phyloP scores from a whole-genome alignment of 495 filamentous ascomycete genomes.

The Lepraria neglecta region DNA sequence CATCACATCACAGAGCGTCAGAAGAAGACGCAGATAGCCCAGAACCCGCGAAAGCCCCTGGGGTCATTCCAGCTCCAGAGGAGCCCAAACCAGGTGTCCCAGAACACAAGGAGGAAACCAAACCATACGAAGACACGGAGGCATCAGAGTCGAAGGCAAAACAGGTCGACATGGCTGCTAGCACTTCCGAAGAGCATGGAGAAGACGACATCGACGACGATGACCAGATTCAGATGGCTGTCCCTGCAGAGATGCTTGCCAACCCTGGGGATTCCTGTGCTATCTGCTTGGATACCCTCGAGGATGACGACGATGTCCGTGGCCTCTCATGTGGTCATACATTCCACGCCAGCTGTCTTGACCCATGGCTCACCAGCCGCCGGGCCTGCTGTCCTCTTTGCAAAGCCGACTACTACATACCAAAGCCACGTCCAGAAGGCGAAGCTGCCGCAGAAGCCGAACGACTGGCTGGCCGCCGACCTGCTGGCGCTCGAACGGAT shows the following conservation, averaged over 20 bases:
- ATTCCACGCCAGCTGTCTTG: slow-evolving; percentile 89
- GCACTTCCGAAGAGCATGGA: slow-evolving; percentile 38
- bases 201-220: slow-evolving; percentile 73
- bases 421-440: slow-evolving; percentile 65
- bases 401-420: slow-evolving; percentile 93
- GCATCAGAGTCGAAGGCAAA: slow-evolving; percentile 7
- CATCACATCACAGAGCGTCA: slow-evolving; percentile 11
- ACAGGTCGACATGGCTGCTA: slow-evolving; percentile 15
- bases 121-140: background rate
- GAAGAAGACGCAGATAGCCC: slow-evolving; percentile 15
- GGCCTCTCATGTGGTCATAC: slow-evolving; percentile 92
- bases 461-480: slow-evolving; percentile 31
- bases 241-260: slow-evolving; percentile 74
- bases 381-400: slow-evolving; percentile 94
- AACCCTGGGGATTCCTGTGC: slow-evolving; percentile 93
- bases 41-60: slow-evolving; percentile 1
- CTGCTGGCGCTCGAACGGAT: slow-evolving; percentile 24
- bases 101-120: background rate
- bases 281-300: slow-evolving; percentile 89
- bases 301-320: slow-evolving; percentile 92
- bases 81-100: slow-evolving; percentile 18
- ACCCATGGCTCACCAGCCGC: slow-evolving; percentile 91
- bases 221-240: slow-evolving; percentile 74
- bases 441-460: slow-evolving; percentile 35
- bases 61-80: slow-evolving; percentile 11